Evolutionary conservation across 169 alveolate species (phyloP).

Genomic region (Plasmodium fragile): DNA sequence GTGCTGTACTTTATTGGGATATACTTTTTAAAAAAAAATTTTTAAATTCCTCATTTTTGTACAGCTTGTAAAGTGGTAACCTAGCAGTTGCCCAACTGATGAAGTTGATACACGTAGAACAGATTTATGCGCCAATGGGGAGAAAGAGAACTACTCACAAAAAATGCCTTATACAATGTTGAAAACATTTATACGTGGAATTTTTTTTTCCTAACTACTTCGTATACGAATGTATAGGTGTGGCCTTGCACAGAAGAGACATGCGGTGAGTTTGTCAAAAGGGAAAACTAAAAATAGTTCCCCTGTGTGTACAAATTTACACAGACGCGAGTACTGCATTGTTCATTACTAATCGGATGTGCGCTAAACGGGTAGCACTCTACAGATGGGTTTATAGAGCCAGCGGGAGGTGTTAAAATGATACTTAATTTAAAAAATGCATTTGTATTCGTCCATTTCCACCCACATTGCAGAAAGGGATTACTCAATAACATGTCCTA

Average conservation of each 20-base stretch:
- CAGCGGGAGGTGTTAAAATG: not conserved
- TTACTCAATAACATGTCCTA: slow-evolving; percentile 71
- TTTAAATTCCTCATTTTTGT: not conserved
- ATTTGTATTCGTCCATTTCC: not conserved
- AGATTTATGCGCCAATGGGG: not conserved
- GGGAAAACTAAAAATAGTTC: not conserved
- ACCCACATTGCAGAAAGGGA: slow-evolving; percentile 44
- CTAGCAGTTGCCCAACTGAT: not conserved
- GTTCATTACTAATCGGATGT: not conserved
- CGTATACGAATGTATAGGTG: slow-evolving; percentile 13
- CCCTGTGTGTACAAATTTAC: not conserved
- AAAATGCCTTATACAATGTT: not conserved
- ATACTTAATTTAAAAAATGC: not conserved
- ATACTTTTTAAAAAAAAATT: not conserved
- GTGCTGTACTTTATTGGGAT: not conserved
- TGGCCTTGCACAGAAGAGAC: slow-evolving; percentile 73
- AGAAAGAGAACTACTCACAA: not conserved
- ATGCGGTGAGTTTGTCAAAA: slow-evolving; percentile 26
- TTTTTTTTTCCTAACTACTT: not conserved
- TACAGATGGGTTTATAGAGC: not conserved
- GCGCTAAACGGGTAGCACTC: not conserved
- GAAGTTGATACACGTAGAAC: not conserved
- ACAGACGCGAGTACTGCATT: not conserved
- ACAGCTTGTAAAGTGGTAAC: slow-evolving; percentile 69
- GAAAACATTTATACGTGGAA: not conserved